Base-by-base conservation (phyloP, 225 moss, liverwort and hornwort genomes). In the Bryoerythrophyllum caledonicum region DNA sequence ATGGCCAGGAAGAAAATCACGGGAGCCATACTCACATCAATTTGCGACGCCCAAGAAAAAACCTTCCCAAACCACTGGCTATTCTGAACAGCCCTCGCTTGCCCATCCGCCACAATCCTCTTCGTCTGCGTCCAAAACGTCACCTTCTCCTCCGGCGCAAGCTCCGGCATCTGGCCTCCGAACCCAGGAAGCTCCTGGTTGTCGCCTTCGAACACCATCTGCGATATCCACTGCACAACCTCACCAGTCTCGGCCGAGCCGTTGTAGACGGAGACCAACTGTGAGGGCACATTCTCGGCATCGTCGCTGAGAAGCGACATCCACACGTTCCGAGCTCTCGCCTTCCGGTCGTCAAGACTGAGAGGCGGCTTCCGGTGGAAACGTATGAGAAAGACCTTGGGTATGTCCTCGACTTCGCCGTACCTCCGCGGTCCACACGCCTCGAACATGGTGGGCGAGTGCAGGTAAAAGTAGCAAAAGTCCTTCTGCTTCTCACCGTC, bases 401-500 rank as follows among this genome's bases (percentile, higher is more conserved):
- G 86, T 51, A 81, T 73, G 24, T 94, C 90, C 2, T 77, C 89
- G 6, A 87, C 48, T 20, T 79, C 89, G 19, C 72, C 87, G 67
- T 80, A 79, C 30, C 81, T 89, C 10, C 55, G 68, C 8, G 92
- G 92, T 26, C 94, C 92, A 70, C 94, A 94, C 27, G 90, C 84
- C 74, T 94, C 92, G 62, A 86, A 87, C 87, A 94, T 89, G 28
- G 71, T 83, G 6, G 86, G 83, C n/a, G 89, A 89, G 75, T 90
- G 82, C 70, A 94, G 78, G 63, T 94, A 94, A 76, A 92, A 90
- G 64, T 79, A 94, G 74, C 92, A 94, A 10, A 86, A 84, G 38
- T 81, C 82, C 89, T 91, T 83, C 68, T 94, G 94, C 28, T 70
- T 75, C 74, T 88, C 94, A 51, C 92, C 92, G 73, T 94, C 92